phyloP scores from a whole-genome alignment of 345 rosid species.

The Hypericum perforatum region DNA sequence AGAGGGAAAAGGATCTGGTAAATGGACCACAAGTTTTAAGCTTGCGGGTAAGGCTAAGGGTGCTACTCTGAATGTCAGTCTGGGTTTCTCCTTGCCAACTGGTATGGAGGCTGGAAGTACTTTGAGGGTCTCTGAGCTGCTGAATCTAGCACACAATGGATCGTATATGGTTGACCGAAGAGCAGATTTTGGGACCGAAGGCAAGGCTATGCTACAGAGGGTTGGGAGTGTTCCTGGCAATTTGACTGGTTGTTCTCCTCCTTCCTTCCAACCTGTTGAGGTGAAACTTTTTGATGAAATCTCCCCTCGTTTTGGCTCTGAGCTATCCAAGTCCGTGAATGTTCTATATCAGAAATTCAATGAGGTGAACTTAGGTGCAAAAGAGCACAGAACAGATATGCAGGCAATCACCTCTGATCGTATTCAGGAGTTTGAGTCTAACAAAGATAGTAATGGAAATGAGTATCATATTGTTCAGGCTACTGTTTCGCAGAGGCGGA shows the following conservation, averaged over 20 bases:
- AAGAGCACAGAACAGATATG: constrained; percentile 17
- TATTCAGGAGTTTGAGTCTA: constrained; percentile 14
- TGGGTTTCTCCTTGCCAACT: constrained; percentile 39
- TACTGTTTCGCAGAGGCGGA: constrained; percentile 32
- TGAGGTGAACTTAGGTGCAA: constrained; percentile 30
- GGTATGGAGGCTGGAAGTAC: constrained; percentile 26
- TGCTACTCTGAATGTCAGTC: constrained; percentile 61
- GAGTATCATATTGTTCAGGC: constrained; percentile 29
- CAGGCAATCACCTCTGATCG: constrained; percentile 20
- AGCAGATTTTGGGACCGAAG: constrained; percentile 12
- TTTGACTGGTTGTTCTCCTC: constrained; percentile 19
- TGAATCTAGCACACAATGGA: constrained; percentile 16
- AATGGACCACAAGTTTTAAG: constrained; percentile 68
- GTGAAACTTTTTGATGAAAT: constrained; percentile 27
- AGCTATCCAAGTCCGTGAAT: constrained; percentile 56
- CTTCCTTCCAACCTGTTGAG: constrained; percentile 29
- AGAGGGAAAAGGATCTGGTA: constrained; percentile 41
- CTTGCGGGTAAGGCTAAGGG: constrained; percentile 51
- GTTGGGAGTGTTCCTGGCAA: constrained; percentile 44
- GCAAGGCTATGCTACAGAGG: constrained; percentile 27
- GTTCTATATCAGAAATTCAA: constrained; percentile 50
- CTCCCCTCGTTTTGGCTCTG: constrained; percentile 34
- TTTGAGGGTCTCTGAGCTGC: constrained; percentile 22
- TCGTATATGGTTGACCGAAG: constrained; percentile 9
- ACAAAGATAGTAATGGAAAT: constrained; percentile 15